phyloP scores from a whole-genome alignment of 768 basidiomycete genomes.

The Calvatia gigantea region DNA sequence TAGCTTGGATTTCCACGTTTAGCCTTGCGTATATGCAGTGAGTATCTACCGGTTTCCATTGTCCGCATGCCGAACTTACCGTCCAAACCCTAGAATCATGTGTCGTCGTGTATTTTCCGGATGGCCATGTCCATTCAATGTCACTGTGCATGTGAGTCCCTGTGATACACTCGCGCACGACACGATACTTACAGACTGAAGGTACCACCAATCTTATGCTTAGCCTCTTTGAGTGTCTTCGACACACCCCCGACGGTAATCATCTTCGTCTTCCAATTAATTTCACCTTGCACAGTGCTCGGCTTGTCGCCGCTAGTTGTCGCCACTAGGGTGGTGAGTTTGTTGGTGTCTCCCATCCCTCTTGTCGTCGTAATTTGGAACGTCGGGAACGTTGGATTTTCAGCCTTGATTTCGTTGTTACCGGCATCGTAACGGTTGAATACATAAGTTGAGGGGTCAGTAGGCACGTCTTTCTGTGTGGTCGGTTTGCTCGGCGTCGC shows the following conservation, averaged over 20 bases:
- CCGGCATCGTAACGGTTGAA: constrained; percentile 10
- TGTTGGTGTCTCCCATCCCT: neutral
- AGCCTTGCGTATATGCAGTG: constrained; percentile 3
- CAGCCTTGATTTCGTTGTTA: constrained; percentile 11
- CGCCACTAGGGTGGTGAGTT: constrained; percentile 2
- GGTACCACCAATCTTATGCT: constrained; percentile 13
- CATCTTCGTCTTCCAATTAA: constrained; percentile 16
- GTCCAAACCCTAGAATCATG: constrained; percentile 13
- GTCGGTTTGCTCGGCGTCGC: neutral
- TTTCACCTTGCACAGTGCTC: neutral
- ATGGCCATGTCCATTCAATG: constrained; percentile 18
- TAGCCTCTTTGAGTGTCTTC: constrained; percentile 8
- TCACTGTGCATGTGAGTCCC: neutral
- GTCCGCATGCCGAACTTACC: constrained; percentile 5
- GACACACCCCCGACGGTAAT: constrained; percentile 8
- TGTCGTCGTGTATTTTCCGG: constrained; percentile 12
- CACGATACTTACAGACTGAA: constrained; percentile 12
- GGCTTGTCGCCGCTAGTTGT: neutral
- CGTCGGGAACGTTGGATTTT: constrained; percentile 4
- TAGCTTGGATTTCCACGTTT: constrained; percentile 8
- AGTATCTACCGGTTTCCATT: neutral
- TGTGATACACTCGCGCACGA: neutral
- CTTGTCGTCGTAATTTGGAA: constrained; percentile 11
- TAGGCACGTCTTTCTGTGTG: neutral
- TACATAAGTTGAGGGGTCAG: neutral